Evolutionary conservation across 2,329 filamentous ascomycete genomes (phyloP), one percentile per base, ranked within the genome.

Genomic region (Colletotrichum sidae): DNA sequence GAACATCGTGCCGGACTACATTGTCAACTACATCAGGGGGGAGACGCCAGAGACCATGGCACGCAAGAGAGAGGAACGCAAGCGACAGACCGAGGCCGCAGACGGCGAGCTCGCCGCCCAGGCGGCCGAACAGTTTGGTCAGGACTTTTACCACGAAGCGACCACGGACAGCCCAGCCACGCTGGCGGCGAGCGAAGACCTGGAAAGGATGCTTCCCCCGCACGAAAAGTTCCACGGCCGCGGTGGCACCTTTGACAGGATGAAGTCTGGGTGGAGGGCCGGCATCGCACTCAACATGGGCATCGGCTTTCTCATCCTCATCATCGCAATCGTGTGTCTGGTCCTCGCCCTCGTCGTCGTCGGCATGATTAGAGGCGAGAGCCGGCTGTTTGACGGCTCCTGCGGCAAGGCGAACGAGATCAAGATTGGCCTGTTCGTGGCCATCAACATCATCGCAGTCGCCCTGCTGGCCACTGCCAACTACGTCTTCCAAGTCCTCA

Each of bases 11-110:
- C 84, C 84, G 8, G 84, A 87, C 73, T 87, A 87, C 68, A 81
- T 87, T 45, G 77, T 84, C 67, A 83, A 85, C 72, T 87, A 83
- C 71, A 78, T 87, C 67, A 80, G 84, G 45, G 84, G 84, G 50
- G 84, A 86, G 73, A 86, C 84, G 2, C 84, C 84, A 12, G 84
- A 86, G 72, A 81, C 79, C 37, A 70, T 86, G 17, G 84, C 84
- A 6, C 75, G 76, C 60, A 80, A 82, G 69, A 79, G 80, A 65
- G 76, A 77, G 63, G 77, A 75, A 68, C 72, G 69, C 38, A 68
- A 71, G n/a, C 45, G 55, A 65, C 72, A 75, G 72, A 53, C 71
- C 65, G n/a, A 72, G 67, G 56, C 71, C 65, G n/a, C 71, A 67
- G 56, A 56, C 9, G 72, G 78, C 60, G 74, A 76, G 6, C 65